Percentiles rank a stretch among this genome's conserved stretches.
Evolutionary conservation across 139 green algal genomes (phyloP).

Genomic region (Bryopsis sp.): DNA sequence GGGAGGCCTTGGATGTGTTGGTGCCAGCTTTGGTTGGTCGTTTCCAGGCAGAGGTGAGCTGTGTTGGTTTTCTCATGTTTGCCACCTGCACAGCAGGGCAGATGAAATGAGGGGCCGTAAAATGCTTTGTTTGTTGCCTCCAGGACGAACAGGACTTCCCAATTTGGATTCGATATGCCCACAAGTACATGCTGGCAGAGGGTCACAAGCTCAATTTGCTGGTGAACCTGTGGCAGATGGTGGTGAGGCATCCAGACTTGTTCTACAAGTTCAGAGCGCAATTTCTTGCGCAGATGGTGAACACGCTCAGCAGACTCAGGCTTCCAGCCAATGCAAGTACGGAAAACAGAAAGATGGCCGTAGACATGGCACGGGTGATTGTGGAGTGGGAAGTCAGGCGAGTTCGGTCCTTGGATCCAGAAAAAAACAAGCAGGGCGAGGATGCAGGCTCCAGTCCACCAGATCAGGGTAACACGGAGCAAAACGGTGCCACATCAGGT

Average conservation of each 20-base stretch:
- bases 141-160: conserved; percentile 31
- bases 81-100: no score
- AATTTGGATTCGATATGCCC: conserved; percentile 66
- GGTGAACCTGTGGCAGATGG: conserved; percentile 84
- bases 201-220: conserved; percentile 53
- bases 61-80: no score
- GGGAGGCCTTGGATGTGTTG: conserved; percentile 81
- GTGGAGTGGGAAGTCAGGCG: conserved; percentile 71
- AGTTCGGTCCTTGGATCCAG: no score
- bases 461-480: no score
- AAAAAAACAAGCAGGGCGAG: no score
- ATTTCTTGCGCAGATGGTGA: conserved; percentile 88
- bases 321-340: conserved; percentile 46
- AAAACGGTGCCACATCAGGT: no score
- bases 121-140: no score
- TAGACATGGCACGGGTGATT: conserved; percentile 84
- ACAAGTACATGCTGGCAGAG: conserved; percentile 68
- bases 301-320: conserved; percentile 52
- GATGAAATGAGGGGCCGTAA: no score
- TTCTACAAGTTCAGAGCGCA: conserved; percentile 71
- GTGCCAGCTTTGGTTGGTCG: conserved; percentile 57
- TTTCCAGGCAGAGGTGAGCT: background rate
- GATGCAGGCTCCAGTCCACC: no score
- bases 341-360: conserved; percentile 79
- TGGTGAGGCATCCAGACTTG: conserved; percentile 76